These are phyloP conservation scores for Parasitella parasitica DNA, from an alignment of 371 early-diverging fungal genomes.

Conservation along the genomic window DNA sequence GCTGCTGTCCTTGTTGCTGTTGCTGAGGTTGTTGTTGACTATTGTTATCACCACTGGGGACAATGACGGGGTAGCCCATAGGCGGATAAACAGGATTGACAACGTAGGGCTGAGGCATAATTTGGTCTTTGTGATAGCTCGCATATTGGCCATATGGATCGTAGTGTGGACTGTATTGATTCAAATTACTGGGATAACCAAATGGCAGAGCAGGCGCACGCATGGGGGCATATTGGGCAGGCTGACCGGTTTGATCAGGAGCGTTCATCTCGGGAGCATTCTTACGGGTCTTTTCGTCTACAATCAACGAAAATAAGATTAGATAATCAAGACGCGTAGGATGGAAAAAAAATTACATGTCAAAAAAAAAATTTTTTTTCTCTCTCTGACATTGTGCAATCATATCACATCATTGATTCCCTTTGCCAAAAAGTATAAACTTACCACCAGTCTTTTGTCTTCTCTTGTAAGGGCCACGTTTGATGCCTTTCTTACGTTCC, in stretches of 20 bases:
- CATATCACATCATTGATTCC: not conserved
- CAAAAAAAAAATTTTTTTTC: conserved; percentile 3
- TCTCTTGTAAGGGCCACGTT: conserved; percentile 83
- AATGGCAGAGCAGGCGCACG: conserved; percentile 32
- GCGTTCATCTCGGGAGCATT: conserved; percentile 1
- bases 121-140: conserved; percentile 33
- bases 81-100: conserved; percentile 43
- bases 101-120: conserved; percentile 44
- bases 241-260: conserved; percentile 15
- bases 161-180: conserved; percentile 50
- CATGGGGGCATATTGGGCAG: conserved; percentile 21
- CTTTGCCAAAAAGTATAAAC: not conserved
- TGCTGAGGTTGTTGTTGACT: conserved; percentile 12
- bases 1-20: conserved; percentile 8
- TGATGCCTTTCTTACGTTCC: conserved; percentile 82
- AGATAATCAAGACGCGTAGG: not conserved
- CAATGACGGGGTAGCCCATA: conserved; percentile 42
- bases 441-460: conserved; percentile 43
- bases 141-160: conserved; percentile 40
- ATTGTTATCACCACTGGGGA: conserved; percentile 28
- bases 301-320: not conserved
- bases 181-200: conserved; percentile 44
- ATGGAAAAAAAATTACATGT: not conserved
- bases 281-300: conserved; percentile 27
- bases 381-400: conserved; percentile 1